phyloP scores from a whole-genome alignment of 768 basidiomycete species.

The Paxillus involutus region DNA sequence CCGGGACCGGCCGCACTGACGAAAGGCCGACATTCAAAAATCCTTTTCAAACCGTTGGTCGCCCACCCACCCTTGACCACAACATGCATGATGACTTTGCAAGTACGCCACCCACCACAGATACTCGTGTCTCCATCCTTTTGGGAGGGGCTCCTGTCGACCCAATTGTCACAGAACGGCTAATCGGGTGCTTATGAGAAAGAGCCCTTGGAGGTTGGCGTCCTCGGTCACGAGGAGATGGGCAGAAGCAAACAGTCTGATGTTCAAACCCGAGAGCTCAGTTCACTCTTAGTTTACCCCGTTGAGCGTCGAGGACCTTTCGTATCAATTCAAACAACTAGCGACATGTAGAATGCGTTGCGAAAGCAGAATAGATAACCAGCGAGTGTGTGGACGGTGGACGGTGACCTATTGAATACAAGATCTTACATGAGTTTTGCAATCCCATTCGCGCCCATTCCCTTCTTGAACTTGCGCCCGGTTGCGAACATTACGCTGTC shows the following conservation, averaged over 20 bases:
- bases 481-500: constrained; percentile 89
- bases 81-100: constrained; percentile 37
- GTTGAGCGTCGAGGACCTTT: background rate
- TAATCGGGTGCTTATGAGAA: too few species aligned
- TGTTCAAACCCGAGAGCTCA: constrained; percentile 19
- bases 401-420: constrained; percentile 7
- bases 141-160: background rate
- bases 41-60: constrained; percentile 10
- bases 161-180: constrained; percentile 16
- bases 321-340: too few species aligned
- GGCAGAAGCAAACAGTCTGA: constrained; percentile 20
- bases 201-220: constrained; percentile 11
- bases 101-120: constrained; percentile 29
- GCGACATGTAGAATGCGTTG: background rate
- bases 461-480: constrained; percentile 70
- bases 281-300: constrained; percentile 16
- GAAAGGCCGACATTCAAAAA: too few species aligned
- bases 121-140: constrained; percentile 11
- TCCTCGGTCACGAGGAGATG: constrained; percentile 17
- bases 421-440: constrained; percentile 31
- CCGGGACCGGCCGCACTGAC: background rate
- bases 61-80: constrained; percentile 24
- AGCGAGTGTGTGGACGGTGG: constrained; percentile 7
- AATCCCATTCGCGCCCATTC: constrained; percentile 28
- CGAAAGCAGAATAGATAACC: constrained; percentile 15